Evolutionary conservation across 2,329 filamentous ascomycete species (phyloP).

Genomic region (Camillea tinctor): DNA sequence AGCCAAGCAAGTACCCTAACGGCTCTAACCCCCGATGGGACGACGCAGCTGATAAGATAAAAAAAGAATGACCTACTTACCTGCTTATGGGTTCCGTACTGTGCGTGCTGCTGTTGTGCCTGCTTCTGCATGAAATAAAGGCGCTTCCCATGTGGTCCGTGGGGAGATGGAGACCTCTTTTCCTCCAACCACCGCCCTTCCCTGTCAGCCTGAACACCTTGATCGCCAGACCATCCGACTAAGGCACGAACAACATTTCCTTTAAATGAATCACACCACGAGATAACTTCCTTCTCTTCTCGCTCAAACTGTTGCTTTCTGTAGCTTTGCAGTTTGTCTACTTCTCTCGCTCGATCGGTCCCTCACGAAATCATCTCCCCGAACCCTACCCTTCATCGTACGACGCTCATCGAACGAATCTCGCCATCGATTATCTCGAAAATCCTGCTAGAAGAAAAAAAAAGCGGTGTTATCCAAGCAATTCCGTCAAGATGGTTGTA

Average conservation of each 20-base stretch:
- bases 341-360: not conserved
- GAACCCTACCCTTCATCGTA: not conserved
- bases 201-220: not conserved
- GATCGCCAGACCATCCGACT: not conserved
- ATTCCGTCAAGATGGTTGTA: slow-evolving; percentile 23
- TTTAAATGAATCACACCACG: not conserved
- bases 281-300: not conserved
- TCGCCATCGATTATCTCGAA: not conserved
- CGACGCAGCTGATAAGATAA: not conserved
- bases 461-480: not conserved
- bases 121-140: not conserved
- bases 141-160: not conserved
- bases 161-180: not conserved
- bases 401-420: not conserved
- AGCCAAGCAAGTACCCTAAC: not conserved
- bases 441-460: not conserved
- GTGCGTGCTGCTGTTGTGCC: not conserved
- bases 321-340: not conserved
- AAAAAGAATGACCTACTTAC: not conserved
- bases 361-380: not conserved
- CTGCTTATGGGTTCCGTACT: not conserved
- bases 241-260: not conserved
- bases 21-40: not conserved
- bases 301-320: not conserved
- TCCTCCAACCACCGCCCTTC: not conserved